Evolutionary conservation across 2,329 filamentous ascomycete genomes (phyloP), one percentile per base, ranked within the genome.

Genomic region (Claviceps lovelessii): DNA sequence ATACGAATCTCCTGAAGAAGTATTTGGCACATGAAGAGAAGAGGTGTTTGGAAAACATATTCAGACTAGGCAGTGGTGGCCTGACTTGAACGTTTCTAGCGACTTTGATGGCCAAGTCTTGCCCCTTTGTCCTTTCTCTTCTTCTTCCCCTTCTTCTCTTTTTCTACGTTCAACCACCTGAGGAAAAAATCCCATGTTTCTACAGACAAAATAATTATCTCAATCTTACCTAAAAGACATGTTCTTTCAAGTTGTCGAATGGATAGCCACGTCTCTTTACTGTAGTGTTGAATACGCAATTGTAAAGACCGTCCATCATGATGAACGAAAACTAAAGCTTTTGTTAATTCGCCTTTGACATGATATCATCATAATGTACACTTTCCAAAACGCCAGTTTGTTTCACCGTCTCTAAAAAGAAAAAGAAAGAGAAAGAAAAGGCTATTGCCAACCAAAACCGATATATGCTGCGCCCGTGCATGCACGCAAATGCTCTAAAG

Each of bases 1-100:
- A 72, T 72, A 54, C 63, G 65, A 8, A 53, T 69, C 23, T 61
- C 62, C 23, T 71, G 59, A 66, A n/a, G 37, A 17, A 17, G 2
- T 6, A 37, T 42, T 42, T 42, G 37, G 19, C 51, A 45, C 17
- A 35, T 11, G n/a, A 23, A 3, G 23, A 23, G 23, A 3, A 23
- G 23, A 23, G 23, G 23, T 23, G 23, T 23, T 23, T 23, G 23
- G 23, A 6, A 19, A 8, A 13, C 10, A 10, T 11, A 31, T 11
- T 33, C 35, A 5, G 11, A 19, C 33, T 23, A n/a, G 17, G 31
- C 39, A 9, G 35, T 17, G 35, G 13, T 35, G 44, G 44, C 44
- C 31, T 39, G 51, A 44, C 29, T 29, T 8, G 31, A 17, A 23
- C 3, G 23, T 23, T 33, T 33, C 41, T 35, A 29, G 51, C 29